Conservation (phyloP, 2,329 filamentous ascomycete genomes). For the Domatiomyces catenatus region DNA sequence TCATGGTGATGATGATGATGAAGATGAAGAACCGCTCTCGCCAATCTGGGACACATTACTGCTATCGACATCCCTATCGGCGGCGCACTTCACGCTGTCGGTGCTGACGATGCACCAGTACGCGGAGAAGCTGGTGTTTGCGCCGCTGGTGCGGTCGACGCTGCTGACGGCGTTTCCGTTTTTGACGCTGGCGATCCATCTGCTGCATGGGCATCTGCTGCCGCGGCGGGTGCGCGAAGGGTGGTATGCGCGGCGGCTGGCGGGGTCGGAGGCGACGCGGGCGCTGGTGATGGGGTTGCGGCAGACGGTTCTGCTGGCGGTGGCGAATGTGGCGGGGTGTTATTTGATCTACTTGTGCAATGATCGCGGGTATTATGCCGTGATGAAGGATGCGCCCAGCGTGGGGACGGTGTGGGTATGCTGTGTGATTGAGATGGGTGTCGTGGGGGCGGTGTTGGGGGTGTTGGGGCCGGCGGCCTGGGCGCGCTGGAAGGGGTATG, state of each 20-base stretch:
- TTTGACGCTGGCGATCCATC: slow-evolving; percentile 29
- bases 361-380: slow-evolving; percentile 60
- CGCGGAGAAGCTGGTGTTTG: slow-evolving; percentile 20
- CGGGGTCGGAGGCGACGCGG: slow-evolving; percentile 1
- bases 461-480: slow-evolving; percentile 36
- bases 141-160: slow-evolving; percentile 20
- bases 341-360: slow-evolving; percentile 75
- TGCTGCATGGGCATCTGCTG: slow-evolving; percentile 31
- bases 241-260: not conserved
- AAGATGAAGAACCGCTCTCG: slow-evolving; percentile 3
- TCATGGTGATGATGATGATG: not conserved
- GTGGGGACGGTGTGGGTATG: slow-evolving; percentile 85
- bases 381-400: slow-evolving; percentile 85
- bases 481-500: slow-evolving; percentile 41
- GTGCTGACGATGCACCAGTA: slow-evolving; percentile 34
- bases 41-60: slow-evolving; percentile 30
- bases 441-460: slow-evolving; percentile 48
- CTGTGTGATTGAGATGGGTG: slow-evolving; percentile 72
- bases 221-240: slow-evolving; percentile 14
- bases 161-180: slow-evolving; percentile 27
- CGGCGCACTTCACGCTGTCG: slow-evolving; percentile 30
- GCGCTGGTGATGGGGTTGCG: slow-evolving; percentile 4
- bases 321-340: slow-evolving; percentile 50
- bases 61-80: slow-evolving; percentile 28
- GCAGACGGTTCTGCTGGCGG: slow-evolving; percentile 45